Conservation (phyloP, 1,284 basidiomycete species). For the Sporisorium iseilematis-ciliati region DNA sequence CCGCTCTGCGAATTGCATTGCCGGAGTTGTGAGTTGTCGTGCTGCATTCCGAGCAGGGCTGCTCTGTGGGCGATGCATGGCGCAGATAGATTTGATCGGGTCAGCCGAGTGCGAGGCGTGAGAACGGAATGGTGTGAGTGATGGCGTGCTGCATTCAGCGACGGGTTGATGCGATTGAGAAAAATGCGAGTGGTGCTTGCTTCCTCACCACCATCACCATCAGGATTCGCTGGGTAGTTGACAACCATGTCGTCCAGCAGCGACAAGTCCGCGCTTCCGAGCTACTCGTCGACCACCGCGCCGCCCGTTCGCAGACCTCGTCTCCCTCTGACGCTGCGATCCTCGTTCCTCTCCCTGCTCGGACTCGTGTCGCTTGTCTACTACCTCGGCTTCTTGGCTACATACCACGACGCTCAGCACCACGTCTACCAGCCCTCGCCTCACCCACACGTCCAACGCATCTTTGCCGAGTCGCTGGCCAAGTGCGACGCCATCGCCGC, state of each 20-base stretch:
- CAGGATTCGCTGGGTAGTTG: too few relatives aligned
- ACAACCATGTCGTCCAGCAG: slow-evolving; percentile 18
- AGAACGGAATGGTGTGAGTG: slow-evolving; percentile 6
- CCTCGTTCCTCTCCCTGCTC: slow-evolving; percentile 28
- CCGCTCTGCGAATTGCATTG: slow-evolving; percentile 14
- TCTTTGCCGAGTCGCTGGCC: slow-evolving; percentile 35
- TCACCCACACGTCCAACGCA: slow-evolving; percentile 28
- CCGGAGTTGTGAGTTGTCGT: background rate
- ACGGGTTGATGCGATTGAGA: background rate
- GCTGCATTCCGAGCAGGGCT: slow-evolving; percentile 23
- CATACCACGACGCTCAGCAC: slow-evolving; percentile 21
- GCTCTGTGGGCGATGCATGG: background rate
- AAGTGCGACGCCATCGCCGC: slow-evolving; percentile 46
- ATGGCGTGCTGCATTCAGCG: slow-evolving; percentile 2
- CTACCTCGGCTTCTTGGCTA: slow-evolving; percentile 27
- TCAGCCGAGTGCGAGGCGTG: background rate
- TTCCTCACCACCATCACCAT: slow-evolving; percentile 5
- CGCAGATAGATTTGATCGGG: background rate
- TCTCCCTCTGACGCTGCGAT: slow-evolving; percentile 15
- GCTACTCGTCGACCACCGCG: slow-evolving; percentile 17
- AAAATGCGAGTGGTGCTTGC: background rate
- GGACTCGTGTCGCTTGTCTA: slow-evolving; percentile 32
- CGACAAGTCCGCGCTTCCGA: slow-evolving; percentile 31
- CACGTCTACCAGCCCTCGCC: slow-evolving; percentile 45
- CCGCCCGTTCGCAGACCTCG: slow-evolving; percentile 19